Percentiles rank a stretch among this genome's conserved stretches.
Conservation (phyloP, 1,139 yeast genomes). For the Debaryomyces fabryi region DNA sequence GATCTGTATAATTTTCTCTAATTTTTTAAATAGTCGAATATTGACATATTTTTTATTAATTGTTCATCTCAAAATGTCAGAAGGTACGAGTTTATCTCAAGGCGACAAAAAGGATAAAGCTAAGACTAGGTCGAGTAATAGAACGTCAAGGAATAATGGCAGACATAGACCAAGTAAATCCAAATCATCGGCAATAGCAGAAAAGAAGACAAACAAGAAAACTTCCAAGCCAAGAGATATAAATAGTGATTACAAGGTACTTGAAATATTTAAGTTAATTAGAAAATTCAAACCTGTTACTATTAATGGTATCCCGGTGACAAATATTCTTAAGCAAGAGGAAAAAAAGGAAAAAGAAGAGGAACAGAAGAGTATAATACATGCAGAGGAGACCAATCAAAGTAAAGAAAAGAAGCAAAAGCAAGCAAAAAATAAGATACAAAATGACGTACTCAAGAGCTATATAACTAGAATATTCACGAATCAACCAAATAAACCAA, state of each 20-base stretch:
- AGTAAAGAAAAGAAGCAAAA: neutral
- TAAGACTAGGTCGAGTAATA: neutral
- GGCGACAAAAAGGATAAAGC: neutral
- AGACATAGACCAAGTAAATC: neutral
- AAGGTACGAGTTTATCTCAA: neutral
- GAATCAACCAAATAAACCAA: conserved; percentile 20
- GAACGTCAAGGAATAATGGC: neutral
- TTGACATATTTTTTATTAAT: neutral
- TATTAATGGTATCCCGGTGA: conserved; percentile 34
- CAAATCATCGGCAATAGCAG: neutral
- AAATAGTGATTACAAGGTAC: conserved; percentile 16
- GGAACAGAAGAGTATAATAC: conserved; percentile 12
- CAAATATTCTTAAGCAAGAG: conserved; percentile 21
- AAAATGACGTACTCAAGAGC: neutral
- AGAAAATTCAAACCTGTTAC: conserved; percentile 34
- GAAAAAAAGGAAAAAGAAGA: conserved; percentile 13
- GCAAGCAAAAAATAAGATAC: conserved; percentile 1
- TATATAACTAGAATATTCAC: conserved; percentile 14
- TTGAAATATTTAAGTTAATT: conserved; percentile 31
- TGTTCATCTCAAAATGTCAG: neutral
- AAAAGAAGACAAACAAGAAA: conserved; percentile 7
- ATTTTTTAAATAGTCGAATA: neutral
- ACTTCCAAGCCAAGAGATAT: neutral
- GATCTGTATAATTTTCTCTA: neutral
- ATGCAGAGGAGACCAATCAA: conserved; percentile 1